These are phyloP conservation scores for Pseudogymnoascus sp. DNA, from an alignment of 2,329 filamentous ascomycete species.

Conservation along the genomic window DNA sequence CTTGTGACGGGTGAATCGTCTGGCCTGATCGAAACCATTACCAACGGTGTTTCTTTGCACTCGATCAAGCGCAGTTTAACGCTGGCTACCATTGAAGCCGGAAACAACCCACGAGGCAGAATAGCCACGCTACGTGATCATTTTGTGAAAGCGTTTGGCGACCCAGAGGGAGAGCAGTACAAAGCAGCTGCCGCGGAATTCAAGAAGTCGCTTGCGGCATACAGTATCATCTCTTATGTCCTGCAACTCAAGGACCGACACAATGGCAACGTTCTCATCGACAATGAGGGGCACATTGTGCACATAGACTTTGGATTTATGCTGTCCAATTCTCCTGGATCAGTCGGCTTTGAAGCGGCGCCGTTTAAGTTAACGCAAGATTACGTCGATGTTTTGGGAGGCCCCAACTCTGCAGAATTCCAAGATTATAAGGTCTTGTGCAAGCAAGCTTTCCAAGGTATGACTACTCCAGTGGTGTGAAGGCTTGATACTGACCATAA, in stretches of 20 bases:
- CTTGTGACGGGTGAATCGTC: slow-evolving; percentile 78
- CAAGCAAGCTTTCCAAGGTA: slow-evolving; percentile 76
- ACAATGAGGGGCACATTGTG: slow-evolving; percentile 77
- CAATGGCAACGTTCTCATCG: slow-evolving; percentile 79
- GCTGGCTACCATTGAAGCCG: slow-evolving; percentile 63
- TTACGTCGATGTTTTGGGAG: slow-evolving; percentile 76
- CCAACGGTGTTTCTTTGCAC: slow-evolving; percentile 79
- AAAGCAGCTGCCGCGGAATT: slow-evolving; percentile 68
- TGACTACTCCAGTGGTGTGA: slow-evolving; percentile 19
- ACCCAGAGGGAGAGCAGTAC: slow-evolving; percentile 60
- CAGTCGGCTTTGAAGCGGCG: slow-evolving; percentile 77
- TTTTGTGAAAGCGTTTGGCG: slow-evolving; percentile 71
- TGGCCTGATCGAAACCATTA: slow-evolving; percentile 79
- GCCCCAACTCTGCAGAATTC: slow-evolving; percentile 60
- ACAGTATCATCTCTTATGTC: slow-evolving; percentile 77
- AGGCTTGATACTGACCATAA: slow-evolving; percentile 12
- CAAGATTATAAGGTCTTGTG: slow-evolving; percentile 70
- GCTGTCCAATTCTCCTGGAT: slow-evolving; percentile 77
- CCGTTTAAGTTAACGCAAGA: slow-evolving; percentile 82
- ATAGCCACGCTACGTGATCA: slow-evolving; percentile 77
- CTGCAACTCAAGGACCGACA: slow-evolving; percentile 80
- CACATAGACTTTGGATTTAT: slow-evolving; percentile 90
- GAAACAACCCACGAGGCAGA: slow-evolving; percentile 62
- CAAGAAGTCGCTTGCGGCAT: slow-evolving; percentile 72
- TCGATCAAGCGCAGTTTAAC: slow-evolving; percentile 77